Evolutionary conservation across 164 flowering plant genomes (phyloP).

Genomic region (Vitis riparia): DNA sequence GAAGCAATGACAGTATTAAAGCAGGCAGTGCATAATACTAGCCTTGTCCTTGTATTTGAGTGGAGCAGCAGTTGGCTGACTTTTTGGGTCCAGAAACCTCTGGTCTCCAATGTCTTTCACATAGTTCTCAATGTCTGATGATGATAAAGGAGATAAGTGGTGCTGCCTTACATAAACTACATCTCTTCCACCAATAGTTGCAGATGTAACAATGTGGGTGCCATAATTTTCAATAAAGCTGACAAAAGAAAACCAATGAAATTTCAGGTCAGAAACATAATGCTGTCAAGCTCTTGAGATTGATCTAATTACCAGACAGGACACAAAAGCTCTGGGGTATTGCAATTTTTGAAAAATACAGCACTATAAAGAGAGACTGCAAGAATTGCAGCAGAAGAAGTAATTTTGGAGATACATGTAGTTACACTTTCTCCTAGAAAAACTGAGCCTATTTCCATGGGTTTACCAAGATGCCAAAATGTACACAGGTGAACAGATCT

Average conservation of each 20-base stretch:
- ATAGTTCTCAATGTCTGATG: constrained; percentile 67
- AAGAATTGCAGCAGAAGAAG: no score
- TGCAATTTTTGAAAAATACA: no score
- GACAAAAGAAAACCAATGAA: constrained; percentile 23
- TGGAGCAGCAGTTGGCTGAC: constrained; percentile 49
- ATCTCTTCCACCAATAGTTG: constrained; percentile 95
- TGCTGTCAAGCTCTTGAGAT: background rate
- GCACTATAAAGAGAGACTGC: no score
- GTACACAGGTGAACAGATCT: background rate
- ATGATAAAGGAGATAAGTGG: constrained; percentile 79
- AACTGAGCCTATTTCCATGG: background rate
- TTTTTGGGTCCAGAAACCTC: constrained; percentile 62
- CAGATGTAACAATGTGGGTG: constrained; percentile 89
- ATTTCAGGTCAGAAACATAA: constrained; percentile 9
- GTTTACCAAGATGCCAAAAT: background rate
- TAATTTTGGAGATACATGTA: background rate
- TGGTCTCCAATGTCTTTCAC: constrained; percentile 80
- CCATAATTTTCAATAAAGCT: constrained; percentile 97
- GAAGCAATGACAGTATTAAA: background rate
- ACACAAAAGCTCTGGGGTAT: no score
- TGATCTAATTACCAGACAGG: background rate
- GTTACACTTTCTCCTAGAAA: background rate
- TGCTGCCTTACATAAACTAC: constrained; percentile 93
- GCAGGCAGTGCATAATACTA: constrained; percentile 21
- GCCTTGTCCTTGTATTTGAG: constrained; percentile 88